Base-by-base conservation (phyloP, 2,329 filamentous ascomycete species). In the Laburnicola sp. region DNA sequence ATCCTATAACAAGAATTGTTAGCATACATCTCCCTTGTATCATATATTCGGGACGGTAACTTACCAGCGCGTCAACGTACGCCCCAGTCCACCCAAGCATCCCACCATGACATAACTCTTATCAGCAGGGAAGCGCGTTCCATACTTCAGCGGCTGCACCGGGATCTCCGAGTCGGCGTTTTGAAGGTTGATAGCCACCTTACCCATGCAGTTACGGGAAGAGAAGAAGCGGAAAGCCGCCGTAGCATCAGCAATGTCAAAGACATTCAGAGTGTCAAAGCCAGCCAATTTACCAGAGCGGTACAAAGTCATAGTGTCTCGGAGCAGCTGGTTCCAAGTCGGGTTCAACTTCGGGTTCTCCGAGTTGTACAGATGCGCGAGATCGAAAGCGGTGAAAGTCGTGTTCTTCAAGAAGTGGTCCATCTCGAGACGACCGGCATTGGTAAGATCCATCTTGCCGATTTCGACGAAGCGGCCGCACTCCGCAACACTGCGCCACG, bases 401-500 rank as follows among this genome's bases (percentile, higher is more conserved):
- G 25, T 22, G 16, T 52, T 52, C 6, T 34, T 21, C 16, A 39
- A 11, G 35, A 64, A 64, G 2, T 42, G 9, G 11, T 49, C 40
- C 54, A 66, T 53, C 10, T 43, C 48, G 2, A 65, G 40, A 2
- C 42, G 50, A 2, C 27, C 48, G 1, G 36, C 23, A 3, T 45
- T 51, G 0, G 48, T 2, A 4, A 59, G 16, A 25, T 66, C 62
- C 1, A 45, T 27, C 8, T 50, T 66, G 1, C 61, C 61, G 21
- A 68, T 51, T 22, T 68, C 64, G 2, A 68, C 45, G 34, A 66
- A 43, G 0, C 22, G 47, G 1, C 65, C 65, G 3, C 34, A 50
- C 10, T 56, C 11, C 0, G 78, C 78, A 0, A 81, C 64, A 36
- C 75, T 78, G 3, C 68, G 50, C 59, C 56, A 64, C 0, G 71